phyloP scores from a whole-genome alignment of 192 early-diverging fungal species.

The Entomortierella lignicola region DNA sequence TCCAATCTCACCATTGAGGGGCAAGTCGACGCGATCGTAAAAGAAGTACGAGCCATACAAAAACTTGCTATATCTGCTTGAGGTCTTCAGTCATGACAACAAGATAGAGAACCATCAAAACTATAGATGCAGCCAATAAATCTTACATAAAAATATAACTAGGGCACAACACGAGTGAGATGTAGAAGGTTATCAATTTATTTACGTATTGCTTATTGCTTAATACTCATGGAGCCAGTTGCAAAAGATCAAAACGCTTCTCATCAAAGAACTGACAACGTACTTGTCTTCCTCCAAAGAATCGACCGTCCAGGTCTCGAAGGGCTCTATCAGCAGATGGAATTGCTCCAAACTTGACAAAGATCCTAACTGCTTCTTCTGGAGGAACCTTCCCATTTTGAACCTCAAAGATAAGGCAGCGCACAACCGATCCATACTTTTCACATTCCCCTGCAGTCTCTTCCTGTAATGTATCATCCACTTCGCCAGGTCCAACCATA shows the following conservation, averaged over 20 bases:
- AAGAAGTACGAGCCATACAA: slow-evolving; percentile 14
- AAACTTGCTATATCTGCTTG: no score
- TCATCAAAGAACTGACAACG: slow-evolving; percentile 71
- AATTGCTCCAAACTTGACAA: slow-evolving; percentile 73
- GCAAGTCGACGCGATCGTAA: slow-evolving; percentile 74
- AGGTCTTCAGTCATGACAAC: no score
- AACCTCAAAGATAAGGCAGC: slow-evolving; percentile 76
- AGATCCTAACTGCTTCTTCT: slow-evolving; percentile 82
- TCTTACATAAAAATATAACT: no score
- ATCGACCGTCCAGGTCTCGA: slow-evolving; percentile 74
- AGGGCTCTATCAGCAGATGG: slow-evolving; percentile 65
- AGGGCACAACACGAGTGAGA: no score
- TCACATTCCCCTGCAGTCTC: slow-evolving; percentile 84
- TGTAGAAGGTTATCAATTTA: no score
- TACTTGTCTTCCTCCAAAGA: slow-evolving; percentile 80
- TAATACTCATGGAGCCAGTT: slow-evolving; percentile 63
- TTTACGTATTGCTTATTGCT: no score
- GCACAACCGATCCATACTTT: slow-evolving; percentile 80
- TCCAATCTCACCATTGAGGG: slow-evolving; percentile 71
- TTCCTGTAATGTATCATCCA: slow-evolving; percentile 76
- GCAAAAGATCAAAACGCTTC: slow-evolving; percentile 64
- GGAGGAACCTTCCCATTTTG: slow-evolving; percentile 62
- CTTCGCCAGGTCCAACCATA: slow-evolving; percentile 84
- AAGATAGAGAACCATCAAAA: no score
- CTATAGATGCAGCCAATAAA: no score